Base-by-base conservation (phyloP, 495 filamentous ascomycete genomes). In the Tuber melanosporum region DNA sequence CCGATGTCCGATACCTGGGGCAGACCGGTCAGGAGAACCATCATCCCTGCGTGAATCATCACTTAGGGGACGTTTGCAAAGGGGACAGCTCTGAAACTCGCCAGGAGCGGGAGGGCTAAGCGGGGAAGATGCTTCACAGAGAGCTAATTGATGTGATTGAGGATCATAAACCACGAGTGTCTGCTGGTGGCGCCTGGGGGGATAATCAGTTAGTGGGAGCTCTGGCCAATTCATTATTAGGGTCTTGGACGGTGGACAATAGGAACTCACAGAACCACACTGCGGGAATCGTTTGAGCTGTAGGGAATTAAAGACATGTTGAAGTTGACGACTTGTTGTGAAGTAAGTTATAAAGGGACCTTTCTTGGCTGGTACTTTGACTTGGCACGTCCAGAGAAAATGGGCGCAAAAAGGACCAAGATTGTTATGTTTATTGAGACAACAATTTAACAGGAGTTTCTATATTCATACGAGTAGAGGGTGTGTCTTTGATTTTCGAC, bases 131-230 rank as follows among this genome's bases (percentile, higher is more conserved):
- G 88, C 86, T 82, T 91, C 91, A 73, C 91, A 89, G 74, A 97
- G 90, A 78, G 91, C 92, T 77, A 99, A 89, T 78, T 94, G 93
- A 74, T 91, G 91, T 10, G 94, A 96, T 70, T 91, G 87, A 62
- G 90, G 91, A 85, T 99, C 94, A 81, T 92, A 94, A 71, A 98
- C 89, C 36, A 99, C 96, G 73, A 99, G 90, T 6, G 94, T 91
- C 83, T 95, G 91, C 82, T 94, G 91, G 84, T 97, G 93, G 79
- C 95, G 95, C 44, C 95, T 98, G 80, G n/a, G 43, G 26, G 46
- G 26, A 41, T 39, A 36, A 45, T 73, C 20, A 71, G 73, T 43
- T 79, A 46, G 70, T 32, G 70, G 71, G 62, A 52, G n/a, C 41
- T 36, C 47, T 43, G 32, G 45, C 52, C 14, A 73, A 41, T 57